These are phyloP conservation scores for Cornus controversa DNA, from an alignment of 148 eudicot genomes.

Conservation along the genomic window DNA sequence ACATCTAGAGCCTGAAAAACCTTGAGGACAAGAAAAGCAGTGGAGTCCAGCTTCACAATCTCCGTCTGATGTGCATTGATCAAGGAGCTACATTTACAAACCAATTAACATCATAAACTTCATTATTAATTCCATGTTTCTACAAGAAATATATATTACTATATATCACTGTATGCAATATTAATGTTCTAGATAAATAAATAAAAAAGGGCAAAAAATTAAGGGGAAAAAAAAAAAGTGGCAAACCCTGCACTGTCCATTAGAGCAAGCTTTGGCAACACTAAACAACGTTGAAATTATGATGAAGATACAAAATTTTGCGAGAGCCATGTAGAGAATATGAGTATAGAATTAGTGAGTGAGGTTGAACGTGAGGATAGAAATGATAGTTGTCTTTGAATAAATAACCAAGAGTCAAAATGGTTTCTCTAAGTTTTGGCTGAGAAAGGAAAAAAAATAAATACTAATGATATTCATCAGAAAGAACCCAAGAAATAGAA, in stretches of 20 bases:
- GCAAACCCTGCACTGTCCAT: slow-evolving; percentile 29
- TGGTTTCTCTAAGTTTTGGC: neutral
- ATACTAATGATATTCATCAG: too few relatives aligned
- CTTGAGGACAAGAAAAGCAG: slow-evolving; percentile 46
- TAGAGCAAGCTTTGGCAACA: slow-evolving; percentile 16
- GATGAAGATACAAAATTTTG: neutral
- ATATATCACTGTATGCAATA: too few relatives aligned
- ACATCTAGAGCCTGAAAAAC: slow-evolving; percentile 37
- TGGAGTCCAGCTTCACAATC: slow-evolving; percentile 56
- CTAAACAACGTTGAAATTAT: neutral
- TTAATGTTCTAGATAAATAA: neutral
- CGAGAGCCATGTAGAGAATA: neutral
- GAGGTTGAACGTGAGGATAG: neutral
- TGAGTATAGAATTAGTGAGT: neutral
- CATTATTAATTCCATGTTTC: too few relatives aligned
- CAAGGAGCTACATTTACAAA: slow-evolving; percentile 4
- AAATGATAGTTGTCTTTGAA: neutral
- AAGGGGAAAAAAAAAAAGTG: neutral
- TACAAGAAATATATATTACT: too few relatives aligned
- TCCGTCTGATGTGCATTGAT: slow-evolving; percentile 23
- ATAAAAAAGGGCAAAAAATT: too few relatives aligned
- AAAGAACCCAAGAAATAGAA: too few relatives aligned
- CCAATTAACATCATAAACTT: neutral
- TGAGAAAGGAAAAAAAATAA: too few relatives aligned
- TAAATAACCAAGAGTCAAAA: too few relatives aligned